These are phyloP conservation scores for Gomphus bonarii DNA, from an alignment of 1,284 basidiomycete species.

Conservation along the genomic window DNA sequence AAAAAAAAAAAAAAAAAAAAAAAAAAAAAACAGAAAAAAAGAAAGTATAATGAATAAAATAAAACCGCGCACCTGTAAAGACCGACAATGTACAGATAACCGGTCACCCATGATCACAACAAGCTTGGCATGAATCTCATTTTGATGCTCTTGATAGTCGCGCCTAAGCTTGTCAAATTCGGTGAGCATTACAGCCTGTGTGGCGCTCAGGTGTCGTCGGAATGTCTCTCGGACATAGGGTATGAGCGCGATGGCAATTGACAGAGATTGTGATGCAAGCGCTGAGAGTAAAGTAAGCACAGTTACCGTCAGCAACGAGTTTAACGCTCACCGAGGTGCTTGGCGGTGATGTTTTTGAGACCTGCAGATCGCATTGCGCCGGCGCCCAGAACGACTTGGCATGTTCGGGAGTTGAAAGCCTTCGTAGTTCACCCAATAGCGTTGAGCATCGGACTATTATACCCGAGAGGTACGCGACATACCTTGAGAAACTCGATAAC, in stretches of 20 bases:
- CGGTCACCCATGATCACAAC: constrained; percentile 98
- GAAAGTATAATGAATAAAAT: neutral
- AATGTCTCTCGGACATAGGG: constrained; percentile 94
- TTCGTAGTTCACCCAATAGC: constrained; percentile 12
- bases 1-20: no score
- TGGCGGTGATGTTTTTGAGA: constrained; percentile 96
- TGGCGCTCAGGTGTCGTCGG: constrained; percentile 81
- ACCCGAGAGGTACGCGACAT: constrained; percentile 16
- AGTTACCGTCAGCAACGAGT: constrained; percentile 12
- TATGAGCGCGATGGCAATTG: constrained; percentile 90
- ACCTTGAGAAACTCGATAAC: constrained; percentile 89
- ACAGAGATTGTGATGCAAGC: constrained; percentile 90
- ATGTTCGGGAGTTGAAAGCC: constrained; percentile 96
- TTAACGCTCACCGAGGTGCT: constrained; percentile 70
- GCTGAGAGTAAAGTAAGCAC: constrained; percentile 35
- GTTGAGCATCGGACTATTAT: neutral
- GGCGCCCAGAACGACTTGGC: constrained; percentile 95
- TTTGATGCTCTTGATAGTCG: constrained; percentile 98
- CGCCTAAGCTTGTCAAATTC: constrained; percentile 98
- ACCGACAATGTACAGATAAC: constrained; percentile 75
- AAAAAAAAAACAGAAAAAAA: neutral
- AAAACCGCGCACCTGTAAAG: constrained; percentile 50
- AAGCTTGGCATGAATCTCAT: constrained; percentile 96
- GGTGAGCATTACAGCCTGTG: constrained; percentile 92
- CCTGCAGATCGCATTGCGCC: constrained; percentile 98